phyloP scores from a whole-genome alignment of 2,329 filamentous ascomycete species.

The Rosellinia necatrix region DNA sequence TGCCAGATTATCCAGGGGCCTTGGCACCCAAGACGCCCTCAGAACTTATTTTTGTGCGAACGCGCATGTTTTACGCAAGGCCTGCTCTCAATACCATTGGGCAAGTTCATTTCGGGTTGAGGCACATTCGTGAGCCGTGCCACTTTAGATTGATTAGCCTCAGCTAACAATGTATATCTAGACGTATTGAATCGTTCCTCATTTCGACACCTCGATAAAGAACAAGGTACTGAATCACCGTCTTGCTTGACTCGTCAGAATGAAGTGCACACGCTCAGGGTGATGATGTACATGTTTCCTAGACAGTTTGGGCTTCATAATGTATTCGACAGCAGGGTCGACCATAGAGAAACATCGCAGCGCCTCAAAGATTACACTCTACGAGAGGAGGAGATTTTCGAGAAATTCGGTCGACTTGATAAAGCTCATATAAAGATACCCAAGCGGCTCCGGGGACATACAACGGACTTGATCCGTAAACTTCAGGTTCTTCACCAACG shows the following conservation, averaged over 20 bases:
- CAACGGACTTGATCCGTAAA: constrained; percentile 63
- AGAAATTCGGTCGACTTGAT: constrained; percentile 41
- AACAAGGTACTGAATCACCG: constrained; percentile 3
- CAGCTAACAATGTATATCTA: constrained; percentile 44
- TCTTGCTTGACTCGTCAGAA: constrained; percentile 39
- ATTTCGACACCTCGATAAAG: constrained; percentile 34
- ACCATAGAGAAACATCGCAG: constrained; percentile 69
- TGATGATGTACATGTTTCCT: constrained; percentile 94
- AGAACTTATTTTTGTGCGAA: constrained; percentile 77
- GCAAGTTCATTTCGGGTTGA: constrained; percentile 72
- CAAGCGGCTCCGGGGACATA: constrained; percentile 69
- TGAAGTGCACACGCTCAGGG: constrained; percentile 62
- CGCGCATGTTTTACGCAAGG: constrained; percentile 83
- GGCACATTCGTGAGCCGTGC: constrained; percentile 73
- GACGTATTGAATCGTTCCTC: constrained; percentile 80
- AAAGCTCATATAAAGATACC: constrained; percentile 51
- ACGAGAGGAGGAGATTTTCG: constrained; percentile 78
- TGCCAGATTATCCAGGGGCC: constrained; percentile 4
- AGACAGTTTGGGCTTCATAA: constrained; percentile 89
- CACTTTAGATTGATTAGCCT: not conserved
- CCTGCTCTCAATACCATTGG: constrained; percentile 72
- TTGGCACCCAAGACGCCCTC: constrained; percentile 46
- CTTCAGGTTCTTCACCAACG: constrained; percentile 72
- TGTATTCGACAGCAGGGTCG: constrained; percentile 76
- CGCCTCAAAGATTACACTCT: constrained; percentile 83